A percentile compares a stretch with the other conserved stretches of the same genome.
Conservation (phyloP, 768 basidiomycete species). For the Russula sp. region DNA sequence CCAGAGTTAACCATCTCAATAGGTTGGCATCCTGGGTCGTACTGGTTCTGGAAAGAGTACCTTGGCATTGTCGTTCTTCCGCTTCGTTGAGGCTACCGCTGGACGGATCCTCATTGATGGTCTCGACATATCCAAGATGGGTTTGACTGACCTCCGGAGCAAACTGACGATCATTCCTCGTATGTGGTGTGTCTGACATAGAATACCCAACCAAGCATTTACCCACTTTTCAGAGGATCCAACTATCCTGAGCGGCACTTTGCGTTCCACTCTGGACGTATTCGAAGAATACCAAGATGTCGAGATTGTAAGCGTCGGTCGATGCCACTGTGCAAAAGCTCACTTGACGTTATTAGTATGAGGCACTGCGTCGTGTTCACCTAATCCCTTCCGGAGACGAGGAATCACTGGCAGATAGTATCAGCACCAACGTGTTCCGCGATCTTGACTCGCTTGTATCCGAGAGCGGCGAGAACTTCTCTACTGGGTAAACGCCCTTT, state of each 20-base stretch:
- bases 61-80: conserved; percentile 78
- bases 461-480: conserved; percentile 88
- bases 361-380: conserved; percentile 78
- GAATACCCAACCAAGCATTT: neutral
- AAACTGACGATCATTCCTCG: conserved; percentile 71
- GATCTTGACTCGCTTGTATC: conserved; percentile 67
- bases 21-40: conserved; percentile 66
- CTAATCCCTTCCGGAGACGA: conserved; percentile 55
- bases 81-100: conserved; percentile 79
- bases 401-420: conserved; percentile 38
- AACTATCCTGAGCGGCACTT: conserved; percentile 74
- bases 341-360: conserved; percentile 43
- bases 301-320: conserved; percentile 54
- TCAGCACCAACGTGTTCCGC: conserved; percentile 73
- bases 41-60: conserved; percentile 72
- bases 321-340: neutral
- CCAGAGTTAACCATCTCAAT: conserved; percentile 8
- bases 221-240: conserved; percentile 61
- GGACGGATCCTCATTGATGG: conserved; percentile 72
- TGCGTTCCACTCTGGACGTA: conserved; percentile 77
- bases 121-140: conserved; percentile 72
- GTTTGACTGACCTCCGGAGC: conserved; percentile 74
- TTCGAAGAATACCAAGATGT: conserved; percentile 81
- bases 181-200: conserved; percentile 29
- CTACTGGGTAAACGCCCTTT: conserved; percentile 51